Evolutionary conservation across 176 grass and related monocot genomes (phyloP), one percentile per base, ranked within the genome.

Genomic region (Phoenix roebelenii): DNA sequence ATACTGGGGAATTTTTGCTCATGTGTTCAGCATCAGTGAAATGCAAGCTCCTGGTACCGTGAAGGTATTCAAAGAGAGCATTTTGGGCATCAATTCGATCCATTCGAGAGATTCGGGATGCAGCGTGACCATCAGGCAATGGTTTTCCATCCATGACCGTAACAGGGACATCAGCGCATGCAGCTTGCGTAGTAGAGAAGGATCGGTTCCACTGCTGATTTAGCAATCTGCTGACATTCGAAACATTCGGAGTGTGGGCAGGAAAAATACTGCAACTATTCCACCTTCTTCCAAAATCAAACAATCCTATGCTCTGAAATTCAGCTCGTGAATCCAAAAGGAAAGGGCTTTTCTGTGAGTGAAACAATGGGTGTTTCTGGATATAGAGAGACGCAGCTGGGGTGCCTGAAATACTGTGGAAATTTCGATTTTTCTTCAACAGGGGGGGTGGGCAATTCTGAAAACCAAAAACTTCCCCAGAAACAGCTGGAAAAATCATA

Each of bases 11-110:
- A 25, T 83, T 83, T 18, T 79, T 83, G 72, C 85, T 83, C 26
- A 88, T 79, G 67, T 79, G 67, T 18, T 88, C 79, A 3, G 84
- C 79, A 48, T 79, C 71, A 19, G 63, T 55, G 54, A 83, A 66
- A 2, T 59, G 25, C 49, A 79, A 48, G 23, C 75, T 57, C 63
- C 79, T 66, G 7, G 71, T 83, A 15, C 51, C 56, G 18, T 83
- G 75, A 23, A 83, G 69, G 66, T 80, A 81, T 51, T 76, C 82
- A 56, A 65, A 72, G 51, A 85, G 67, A 62, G 77, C 72, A 12
- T 75, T 66, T 17, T 77, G 77, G 4, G 77, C 82, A 25, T 70
- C 72, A 18, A 54, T 18, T 48, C 68, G 54, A 18, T 54, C 30
- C 50, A 51, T 30, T 19, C 72, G 49, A 51, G 61, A 65, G 32